Conservation (phyloP, 106 monocot species). For the Ottelia alismoides region DNA sequence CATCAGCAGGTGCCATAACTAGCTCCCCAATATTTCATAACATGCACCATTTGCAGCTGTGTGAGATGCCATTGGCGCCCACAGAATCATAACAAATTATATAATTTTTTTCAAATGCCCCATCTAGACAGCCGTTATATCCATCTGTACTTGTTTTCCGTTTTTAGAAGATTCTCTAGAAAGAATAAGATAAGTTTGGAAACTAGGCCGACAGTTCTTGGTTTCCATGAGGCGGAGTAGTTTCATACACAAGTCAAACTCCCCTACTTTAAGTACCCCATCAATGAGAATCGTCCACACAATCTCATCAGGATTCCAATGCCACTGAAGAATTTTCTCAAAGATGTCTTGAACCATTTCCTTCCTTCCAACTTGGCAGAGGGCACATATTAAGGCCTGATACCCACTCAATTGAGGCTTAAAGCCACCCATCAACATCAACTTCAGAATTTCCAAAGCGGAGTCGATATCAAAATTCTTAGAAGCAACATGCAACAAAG, state of each 20-base stretch:
- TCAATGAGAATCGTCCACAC: conserved; percentile 88
- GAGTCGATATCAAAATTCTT: conserved; percentile 38
- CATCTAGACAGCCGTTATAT: too few relatives aligned
- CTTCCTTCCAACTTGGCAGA: conserved; percentile 40
- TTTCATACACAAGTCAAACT: conserved; percentile 35
- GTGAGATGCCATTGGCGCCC: too few relatives aligned
- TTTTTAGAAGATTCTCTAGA: conserved; percentile 24
- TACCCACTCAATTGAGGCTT: conserved; percentile 31
- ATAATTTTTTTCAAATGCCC: too few relatives aligned
- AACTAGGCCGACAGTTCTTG: conserved; percentile 28
- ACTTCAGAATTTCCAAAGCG: conserved; percentile 42
- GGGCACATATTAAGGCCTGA: conserved; percentile 49
- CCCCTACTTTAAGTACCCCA: conserved; percentile 53
- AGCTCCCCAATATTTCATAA: too few relatives aligned
- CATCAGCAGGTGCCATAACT: too few relatives aligned
- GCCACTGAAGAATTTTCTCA: conserved; percentile 35
- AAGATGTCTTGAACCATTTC: conserved; percentile 48
- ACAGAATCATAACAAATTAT: too few relatives aligned
- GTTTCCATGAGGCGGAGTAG: conserved; percentile 73
- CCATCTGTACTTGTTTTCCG: conserved; percentile 1
- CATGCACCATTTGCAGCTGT: too few relatives aligned
- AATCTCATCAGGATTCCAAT: conserved; percentile 86
- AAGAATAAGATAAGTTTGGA: conserved; percentile 31
- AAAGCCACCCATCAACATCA: conserved; percentile 32
- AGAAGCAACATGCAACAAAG: conserved; percentile 27